phyloP scores from a whole-genome alignment of 225 moss, liverwort and hornwort species.

The Marchantia paleacea region DNA sequence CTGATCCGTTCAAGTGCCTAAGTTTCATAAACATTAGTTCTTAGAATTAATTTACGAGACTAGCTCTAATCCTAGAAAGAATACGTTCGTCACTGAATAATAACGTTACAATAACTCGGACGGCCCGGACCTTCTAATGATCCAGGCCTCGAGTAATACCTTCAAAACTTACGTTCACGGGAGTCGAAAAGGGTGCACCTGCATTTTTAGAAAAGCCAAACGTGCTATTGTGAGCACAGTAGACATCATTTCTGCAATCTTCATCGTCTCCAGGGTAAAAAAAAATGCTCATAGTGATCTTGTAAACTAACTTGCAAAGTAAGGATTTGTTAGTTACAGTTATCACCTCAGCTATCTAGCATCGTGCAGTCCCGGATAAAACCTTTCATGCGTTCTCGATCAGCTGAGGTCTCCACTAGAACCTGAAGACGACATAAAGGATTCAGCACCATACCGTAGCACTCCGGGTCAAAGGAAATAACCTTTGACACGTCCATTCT shows the following conservation, averaged over 20 bases:
- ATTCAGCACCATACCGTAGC: too few relatives aligned
- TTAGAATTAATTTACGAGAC: neutral
- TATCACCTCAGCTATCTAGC: slow-evolving; percentile 33
- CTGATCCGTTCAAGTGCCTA: neutral
- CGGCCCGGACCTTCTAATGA: neutral
- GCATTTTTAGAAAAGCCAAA: neutral
- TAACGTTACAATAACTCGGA: neutral
- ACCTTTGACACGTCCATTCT: too few relatives aligned
- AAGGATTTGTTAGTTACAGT: too few relatives aligned
- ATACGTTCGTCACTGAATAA: neutral
- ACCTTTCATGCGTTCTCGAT: slow-evolving; percentile 63
- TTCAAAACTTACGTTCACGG: neutral
- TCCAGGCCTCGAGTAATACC: neutral
- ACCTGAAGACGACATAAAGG: slow-evolving; percentile 34
- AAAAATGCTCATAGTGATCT: neutral
- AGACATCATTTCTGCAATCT: neutral
- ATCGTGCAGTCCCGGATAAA: slow-evolving; percentile 59
- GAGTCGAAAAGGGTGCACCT: neutral
- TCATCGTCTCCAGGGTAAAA: neutral
- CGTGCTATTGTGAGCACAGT: neutral
- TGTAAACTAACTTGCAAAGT: neutral
- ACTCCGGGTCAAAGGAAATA: too few relatives aligned
- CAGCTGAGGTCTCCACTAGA: slow-evolving; percentile 57
- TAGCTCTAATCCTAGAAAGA: neutral
- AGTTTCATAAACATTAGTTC: neutral